These are phyloP conservation scores for Hortiboletus flavorubellus DNA, from an alignment of 768 basidiomycete genomes.

Conservation along the genomic window DNA sequence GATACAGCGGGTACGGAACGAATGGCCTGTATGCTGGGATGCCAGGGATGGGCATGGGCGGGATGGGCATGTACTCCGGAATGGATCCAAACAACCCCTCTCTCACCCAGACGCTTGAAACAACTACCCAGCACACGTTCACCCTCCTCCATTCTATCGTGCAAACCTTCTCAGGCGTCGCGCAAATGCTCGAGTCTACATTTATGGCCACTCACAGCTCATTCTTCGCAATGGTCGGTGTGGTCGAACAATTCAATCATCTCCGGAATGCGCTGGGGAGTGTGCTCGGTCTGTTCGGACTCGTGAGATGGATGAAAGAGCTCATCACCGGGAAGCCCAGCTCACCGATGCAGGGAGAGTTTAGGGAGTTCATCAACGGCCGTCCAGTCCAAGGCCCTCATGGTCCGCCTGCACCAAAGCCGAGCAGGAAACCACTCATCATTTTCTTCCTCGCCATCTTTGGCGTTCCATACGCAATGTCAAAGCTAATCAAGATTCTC, in stretches of 20 bases:
- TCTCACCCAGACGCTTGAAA: slow-evolving; percentile 84
- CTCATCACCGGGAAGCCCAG: slow-evolving; percentile 46
- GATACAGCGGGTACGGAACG: slow-evolving; percentile 46
- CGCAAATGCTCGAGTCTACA: slow-evolving; percentile 96
- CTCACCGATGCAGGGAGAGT: slow-evolving; percentile 57
- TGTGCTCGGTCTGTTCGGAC: slow-evolving; percentile 87
- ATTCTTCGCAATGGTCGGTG: slow-evolving; percentile 96
- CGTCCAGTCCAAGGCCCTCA: slow-evolving; percentile 51
- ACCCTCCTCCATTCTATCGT: slow-evolving; percentile 92
- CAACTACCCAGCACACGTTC: slow-evolving; percentile 90
- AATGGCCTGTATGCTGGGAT: slow-evolving; percentile 45
- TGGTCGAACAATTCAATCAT: slow-evolving; percentile 91
- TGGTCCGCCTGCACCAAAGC: slow-evolving; percentile 45
- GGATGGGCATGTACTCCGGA: slow-evolving; percentile 36
- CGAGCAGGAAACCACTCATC: slow-evolving; percentile 86
- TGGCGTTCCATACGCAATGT: slow-evolving; percentile 92
- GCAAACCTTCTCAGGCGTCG: slow-evolving; percentile 89
- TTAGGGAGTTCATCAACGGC: slow-evolving; percentile 72
- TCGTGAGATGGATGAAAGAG: slow-evolving; percentile 81
- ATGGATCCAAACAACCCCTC: slow-evolving; percentile 55
- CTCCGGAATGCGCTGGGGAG: slow-evolving; percentile 91
- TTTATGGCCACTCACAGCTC: slow-evolving; percentile 97
- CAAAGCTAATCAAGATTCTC: slow-evolving; percentile 78
- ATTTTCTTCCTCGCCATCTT: slow-evolving; percentile 92
- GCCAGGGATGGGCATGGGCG: slow-evolving; percentile 41